Evolutionary conservation across 2,329 filamentous ascomycete species (phyloP), one percentile per base, ranked within the genome.

Genomic region (Alternaria brassicae): DNA sequence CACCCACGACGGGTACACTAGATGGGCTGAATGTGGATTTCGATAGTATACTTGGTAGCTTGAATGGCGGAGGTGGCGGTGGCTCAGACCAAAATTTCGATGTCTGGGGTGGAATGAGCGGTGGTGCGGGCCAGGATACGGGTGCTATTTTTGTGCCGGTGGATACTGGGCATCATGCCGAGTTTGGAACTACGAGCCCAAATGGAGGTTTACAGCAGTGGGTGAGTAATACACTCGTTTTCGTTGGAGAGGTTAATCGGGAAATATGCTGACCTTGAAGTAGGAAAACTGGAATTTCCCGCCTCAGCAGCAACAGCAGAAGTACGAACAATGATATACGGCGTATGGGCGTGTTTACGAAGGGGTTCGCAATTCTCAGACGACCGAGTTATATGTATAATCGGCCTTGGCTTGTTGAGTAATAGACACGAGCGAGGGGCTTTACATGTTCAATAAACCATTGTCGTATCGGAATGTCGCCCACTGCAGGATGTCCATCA

Each of bases 61-160:
- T 78, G 30, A 69, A 66, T 25, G 63, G 66, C 15, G 68, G 69
- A 0, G 64, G 58, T 17, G 54, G 40, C 27, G 39, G 45, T 39
- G 52, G 32, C 3, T 48, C 45, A 23, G 39, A 53, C 0, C 71
- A 74, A 3, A 70, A 71, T 21, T 69, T 72, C 44, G 72, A 76
- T 40, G 65, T 71, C 8, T 75, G 74, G 56, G 50, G 58, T 17
- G 63, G 25, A 30, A 66, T 52, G 66, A 62, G 42, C 47, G 69
- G 62, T 56, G 70, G 61, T 59, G 66, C 55, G n/a, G 56, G 52
- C 15, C 62, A 67, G 19, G 74, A 76, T 25, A 60, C 66, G 10
- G 69, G 72, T 6, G 74, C 75, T 3, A 78, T 78, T 19, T 78
- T 77, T 41, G 72, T 78, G 42, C 75, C 75, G 5, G 73, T 73